Conservation (phyloP, 192 early-diverging fungal species). For the Dispira parvispora region DNA sequence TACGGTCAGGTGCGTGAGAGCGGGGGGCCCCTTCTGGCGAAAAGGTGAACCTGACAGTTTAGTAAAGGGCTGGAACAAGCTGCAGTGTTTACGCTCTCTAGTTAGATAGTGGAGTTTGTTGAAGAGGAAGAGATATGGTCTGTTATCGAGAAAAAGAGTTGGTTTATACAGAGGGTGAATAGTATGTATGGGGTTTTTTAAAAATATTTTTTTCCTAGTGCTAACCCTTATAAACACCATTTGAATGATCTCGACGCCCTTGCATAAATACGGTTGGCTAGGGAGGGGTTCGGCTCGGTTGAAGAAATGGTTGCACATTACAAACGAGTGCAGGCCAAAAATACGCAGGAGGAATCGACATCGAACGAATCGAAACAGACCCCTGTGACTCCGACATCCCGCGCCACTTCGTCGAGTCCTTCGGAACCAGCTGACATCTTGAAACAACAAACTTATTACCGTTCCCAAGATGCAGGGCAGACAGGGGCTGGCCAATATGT, state of each 20-base stretch:
- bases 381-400: not conserved
- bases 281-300: constrained; percentile 27
- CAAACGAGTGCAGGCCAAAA: not conserved
- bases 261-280: constrained; percentile 12
- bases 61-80: not conserved
- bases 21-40: not conserved
- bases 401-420: not conserved
- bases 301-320: constrained; percentile 26
- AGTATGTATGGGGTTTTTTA: not conserved
- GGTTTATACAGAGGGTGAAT: not conserved
- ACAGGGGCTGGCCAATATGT: not conserved
- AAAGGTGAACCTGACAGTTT: not conserved
- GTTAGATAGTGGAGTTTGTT: not conserved
- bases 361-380: not conserved
- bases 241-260: not conserved
- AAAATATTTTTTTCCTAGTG: not conserved
- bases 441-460: not conserved
- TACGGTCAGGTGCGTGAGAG: not conserved
- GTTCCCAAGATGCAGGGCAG: not conserved
- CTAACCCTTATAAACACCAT: not conserved
- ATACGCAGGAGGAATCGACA: not conserved
- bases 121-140: not conserved
- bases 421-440: not conserved
- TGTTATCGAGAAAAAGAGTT: not conserved
- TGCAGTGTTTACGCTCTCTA: not conserved